Evolutionary conservation across 768 basidiomycete genomes (phyloP).

Genomic region (Calocybe cyanea): DNA sequence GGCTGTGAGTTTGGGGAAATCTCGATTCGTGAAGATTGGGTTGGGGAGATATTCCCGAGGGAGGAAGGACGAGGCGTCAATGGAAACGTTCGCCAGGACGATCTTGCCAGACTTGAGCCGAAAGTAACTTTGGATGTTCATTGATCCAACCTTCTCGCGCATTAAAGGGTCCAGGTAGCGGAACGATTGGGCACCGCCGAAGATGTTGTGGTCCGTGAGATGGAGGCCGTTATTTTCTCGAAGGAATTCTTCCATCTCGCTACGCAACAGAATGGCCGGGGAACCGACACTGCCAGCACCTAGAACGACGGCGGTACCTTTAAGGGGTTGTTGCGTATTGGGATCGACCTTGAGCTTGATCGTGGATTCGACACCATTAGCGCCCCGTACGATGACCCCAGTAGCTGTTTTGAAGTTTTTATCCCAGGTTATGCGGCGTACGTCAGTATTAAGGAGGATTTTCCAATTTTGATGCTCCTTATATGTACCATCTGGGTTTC

Average conservation of each 20-base stretch:
- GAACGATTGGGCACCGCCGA: constrained; percentile 15
- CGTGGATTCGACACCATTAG: neutral
- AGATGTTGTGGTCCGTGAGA: constrained; percentile 26
- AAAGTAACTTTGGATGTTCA: constrained; percentile 22
- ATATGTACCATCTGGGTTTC: neutral
- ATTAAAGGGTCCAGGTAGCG: constrained; percentile 9
- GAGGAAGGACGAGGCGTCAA: constrained; percentile 23
- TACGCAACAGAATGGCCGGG: constrained; percentile 20
- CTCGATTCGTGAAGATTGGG: neutral
- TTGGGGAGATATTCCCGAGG: constrained; percentile 12
- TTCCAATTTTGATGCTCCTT: constrained; percentile 16
- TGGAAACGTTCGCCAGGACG: constrained; percentile 19
- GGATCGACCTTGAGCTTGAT: constrained; percentile 7
- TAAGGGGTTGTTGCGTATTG: no score
- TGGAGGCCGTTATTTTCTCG: no score
- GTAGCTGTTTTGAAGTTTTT: neutral
- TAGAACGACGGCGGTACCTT: no score
- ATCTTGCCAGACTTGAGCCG: constrained; percentile 4
- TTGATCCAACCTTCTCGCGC: constrained; percentile 15
- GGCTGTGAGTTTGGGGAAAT: no score
- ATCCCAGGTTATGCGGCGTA: constrained; percentile 1
- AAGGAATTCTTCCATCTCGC: constrained; percentile 2
- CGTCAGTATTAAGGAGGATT: constrained; percentile 15
- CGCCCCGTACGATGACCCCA: constrained; percentile 3
- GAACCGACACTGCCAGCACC: constrained; percentile 17